Evolutionary conservation across 495 filamentous ascomycete species (phyloP), one percentile per base, ranked within the genome.

Genomic region (Gamarada debralockiae): DNA sequence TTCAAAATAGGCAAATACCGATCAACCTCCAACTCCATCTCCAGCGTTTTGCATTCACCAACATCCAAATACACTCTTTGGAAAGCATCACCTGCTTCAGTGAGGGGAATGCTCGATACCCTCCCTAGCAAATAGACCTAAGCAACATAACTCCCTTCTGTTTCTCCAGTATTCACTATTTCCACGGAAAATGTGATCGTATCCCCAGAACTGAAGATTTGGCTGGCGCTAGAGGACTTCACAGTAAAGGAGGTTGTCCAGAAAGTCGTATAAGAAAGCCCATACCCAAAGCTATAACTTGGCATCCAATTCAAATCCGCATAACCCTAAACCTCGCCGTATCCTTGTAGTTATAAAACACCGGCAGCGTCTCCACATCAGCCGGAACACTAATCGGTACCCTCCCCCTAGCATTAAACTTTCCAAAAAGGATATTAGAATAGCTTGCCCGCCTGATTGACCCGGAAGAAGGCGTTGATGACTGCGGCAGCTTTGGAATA

Each of bases 381-480:
- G 77, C 78, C 42, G 86, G 92, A 74, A 89, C 85, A 34, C 91
- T 95, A 69, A 96, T 95, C 0, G 91, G 89, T 1, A 85, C 76
- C 64, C 92, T 91, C 55, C 77, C 92, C 21, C 84, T 80, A 7
- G 92, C 91, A 67, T 92, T 95, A 64, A 89, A 80, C 40, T 74
- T 78, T 40, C 92, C 92, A 67, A 95, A 97, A 15, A 97, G 84
- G 5, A 97, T 80, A 63, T 97, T 91, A 23, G 82, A 79, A 97
- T 80, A n/a, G 86, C 80, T 68, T 92, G 89, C 29, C 92, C 92
- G 20, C 84, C 89, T 64, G 95, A 83, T 63, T 97, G 85, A 9
- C 92, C 92, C 0, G 92, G 44, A 96, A 66, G 64, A 90, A 91
- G 53, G 92, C 90, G 83, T 89, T 95, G 14, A 97, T 60, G 31